Conservation (phyloP, 2,329 filamentous ascomycete genomes). For the Paramyrothecium roridum region DNA sequence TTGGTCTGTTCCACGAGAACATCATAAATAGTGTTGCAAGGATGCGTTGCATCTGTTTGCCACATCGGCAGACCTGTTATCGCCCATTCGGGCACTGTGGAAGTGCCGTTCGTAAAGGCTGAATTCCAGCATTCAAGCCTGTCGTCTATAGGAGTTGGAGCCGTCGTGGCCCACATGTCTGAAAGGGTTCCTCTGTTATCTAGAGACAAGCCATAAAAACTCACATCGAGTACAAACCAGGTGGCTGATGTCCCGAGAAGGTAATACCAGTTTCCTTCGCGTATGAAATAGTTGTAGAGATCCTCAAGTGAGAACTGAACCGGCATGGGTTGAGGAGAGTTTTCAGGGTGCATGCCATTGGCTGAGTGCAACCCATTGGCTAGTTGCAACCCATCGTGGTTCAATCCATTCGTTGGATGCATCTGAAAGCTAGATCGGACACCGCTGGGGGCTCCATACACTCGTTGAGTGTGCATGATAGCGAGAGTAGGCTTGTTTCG, state of each 20-base stretch:
- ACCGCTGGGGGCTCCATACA: conserved; percentile 44
- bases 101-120: conserved; percentile 36
- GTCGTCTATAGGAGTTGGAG: conserved; percentile 27
- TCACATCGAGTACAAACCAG: conserved; percentile 53
- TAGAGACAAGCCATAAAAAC: conserved; percentile 51
- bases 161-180: conserved; percentile 33
- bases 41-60: conserved; percentile 45
- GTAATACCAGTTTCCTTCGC: conserved; percentile 30
- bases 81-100: conserved; percentile 39
- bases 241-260: conserved; percentile 39
- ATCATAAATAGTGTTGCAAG: conserved; percentile 50
- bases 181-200: conserved; percentile 36
- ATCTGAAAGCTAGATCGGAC: conserved; percentile 16
- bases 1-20: conserved; percentile 49
- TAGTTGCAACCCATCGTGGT: conserved; percentile 12
- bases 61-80: conserved; percentile 38
- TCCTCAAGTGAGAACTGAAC: conserved; percentile 47
- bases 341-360: conserved; percentile 23
- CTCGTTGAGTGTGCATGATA: conserved; percentile 55
- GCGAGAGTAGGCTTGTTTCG: conserved; percentile 58
- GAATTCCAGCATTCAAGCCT: conserved; percentile 46
- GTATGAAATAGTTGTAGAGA: conserved; percentile 48
- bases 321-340: conserved; percentile 34
- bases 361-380: conserved; percentile 13
- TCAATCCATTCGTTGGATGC: conserved; percentile 13